phyloP scores from a whole-genome alignment of 2,329 filamentous ascomycete genomes.

The Emmonsiellopsis sp. region DNA sequence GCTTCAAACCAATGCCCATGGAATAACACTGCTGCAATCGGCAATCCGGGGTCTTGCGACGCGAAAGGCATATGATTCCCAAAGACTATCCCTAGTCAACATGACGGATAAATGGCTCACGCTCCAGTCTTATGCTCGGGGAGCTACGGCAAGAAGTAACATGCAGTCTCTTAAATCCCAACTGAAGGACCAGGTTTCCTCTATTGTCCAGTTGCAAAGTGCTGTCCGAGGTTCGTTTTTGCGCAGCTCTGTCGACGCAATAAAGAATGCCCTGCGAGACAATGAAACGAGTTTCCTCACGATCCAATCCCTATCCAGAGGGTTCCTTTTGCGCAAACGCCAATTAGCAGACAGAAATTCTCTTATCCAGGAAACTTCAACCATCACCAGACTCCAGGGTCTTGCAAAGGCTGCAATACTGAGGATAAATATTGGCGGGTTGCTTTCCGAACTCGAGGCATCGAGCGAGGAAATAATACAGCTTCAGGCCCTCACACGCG shows the following conservation, averaged over 20 bases:
- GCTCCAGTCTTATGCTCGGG: constrained; percentile 40
- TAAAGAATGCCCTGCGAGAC: constrained; percentile 31
- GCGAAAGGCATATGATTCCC: constrained; percentile 30
- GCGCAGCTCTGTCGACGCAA: constrained; percentile 22
- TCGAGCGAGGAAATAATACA: constrained; percentile 57
- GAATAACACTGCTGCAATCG: constrained; percentile 20
- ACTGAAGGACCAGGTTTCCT: constrained; percentile 19
- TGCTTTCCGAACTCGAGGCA: constrained; percentile 61
- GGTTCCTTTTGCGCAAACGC: constrained; percentile 25
- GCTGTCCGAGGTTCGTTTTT: constrained; percentile 21
- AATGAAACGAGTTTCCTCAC: constrained; percentile 36
- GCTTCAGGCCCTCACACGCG: constrained; percentile 67
- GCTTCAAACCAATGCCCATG: constrained; percentile 18
- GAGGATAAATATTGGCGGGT: constrained; percentile 31
- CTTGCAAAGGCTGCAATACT: constrained; percentile 31
- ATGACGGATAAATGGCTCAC: constrained; percentile 30
- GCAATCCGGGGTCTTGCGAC: constrained; percentile 14
- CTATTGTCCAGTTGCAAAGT: constrained; percentile 25
- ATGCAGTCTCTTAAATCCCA: constrained; percentile 19
- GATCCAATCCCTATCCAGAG: constrained; percentile 45
- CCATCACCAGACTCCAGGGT: constrained; percentile 29
- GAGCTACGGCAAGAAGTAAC: constrained; percentile 20
- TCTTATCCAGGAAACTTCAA: constrained; percentile 22
- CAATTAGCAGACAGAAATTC: constrained; percentile 20
- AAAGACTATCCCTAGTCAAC: constrained; percentile 32